Evolutionary conservation across 176 grass and related monocot species (phyloP), one percentile per base, ranked within the genome.

Genomic region (Tuctoria greenei): DNA sequence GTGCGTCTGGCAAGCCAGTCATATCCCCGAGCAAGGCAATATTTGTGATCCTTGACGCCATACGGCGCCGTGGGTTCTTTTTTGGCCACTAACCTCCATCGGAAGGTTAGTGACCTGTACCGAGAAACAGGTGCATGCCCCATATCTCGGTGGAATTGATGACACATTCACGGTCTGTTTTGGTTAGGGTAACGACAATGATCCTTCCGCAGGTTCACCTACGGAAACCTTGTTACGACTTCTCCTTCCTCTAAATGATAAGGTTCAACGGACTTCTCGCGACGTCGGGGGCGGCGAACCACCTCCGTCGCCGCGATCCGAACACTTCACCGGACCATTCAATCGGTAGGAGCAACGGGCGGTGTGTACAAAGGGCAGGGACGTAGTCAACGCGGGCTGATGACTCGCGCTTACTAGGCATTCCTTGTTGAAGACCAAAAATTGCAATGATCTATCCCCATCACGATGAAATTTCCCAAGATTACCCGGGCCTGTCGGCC

Each of bases 371-470:
- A 46, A 46, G 44, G 44, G 44, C 44, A 16, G 44, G 44, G 44
- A 46, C 13, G 44, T 46, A 46, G 44, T 46, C 44, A 46, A 46
- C 44, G 4, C 13, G 45, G 16, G 45, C 45, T 47, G 45, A 47
- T 47, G 45, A 67, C 64, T 93, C 90, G 55, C 72, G 76, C 83
- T 87, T 93, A 89, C 83, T 93, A 87, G 90, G 86, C 84, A 89
- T 93, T 93, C 86, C 90, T 87, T 80, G 80, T 89, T 93, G 72
- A 93, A 86, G 90, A 93, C 86, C 86, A 93, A 93, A 76, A 93
- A 89, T 93, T 93, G 76, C 86, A 93, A 93, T 93, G 90, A 89
- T 93, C 90, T 93, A 93, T 89, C 83, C 90, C 90, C 80, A 93
- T 93, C 86, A 87, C 40, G 83, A 89, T 93, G 86, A 93, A 93